These are phyloP conservation scores for Vaccinium macrocarpon DNA, from an alignment of 148 eudicot species.

Conservation along the genomic window DNA sequence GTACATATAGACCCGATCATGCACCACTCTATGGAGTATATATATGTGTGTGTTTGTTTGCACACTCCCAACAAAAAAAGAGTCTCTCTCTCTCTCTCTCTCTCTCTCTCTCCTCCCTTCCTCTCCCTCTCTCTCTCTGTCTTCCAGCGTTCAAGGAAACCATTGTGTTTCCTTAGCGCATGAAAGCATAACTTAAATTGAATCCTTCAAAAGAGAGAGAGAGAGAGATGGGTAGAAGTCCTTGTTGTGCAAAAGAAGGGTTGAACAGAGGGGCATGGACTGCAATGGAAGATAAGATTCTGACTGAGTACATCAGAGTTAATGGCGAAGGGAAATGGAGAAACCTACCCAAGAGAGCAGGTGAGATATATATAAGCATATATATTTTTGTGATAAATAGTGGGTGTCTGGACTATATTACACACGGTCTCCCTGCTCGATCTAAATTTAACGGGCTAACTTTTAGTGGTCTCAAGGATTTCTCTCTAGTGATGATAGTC, in stretches of 20 bases:
- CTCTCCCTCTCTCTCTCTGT: neutral
- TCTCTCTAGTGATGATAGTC: neutral
- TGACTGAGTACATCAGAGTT: slow-evolving; percentile 6
- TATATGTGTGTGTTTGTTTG: neutral
- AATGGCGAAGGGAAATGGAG: slow-evolving; percentile 22
- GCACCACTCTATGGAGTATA: neutral
- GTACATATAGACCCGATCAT: neutral
- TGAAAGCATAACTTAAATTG: neutral
- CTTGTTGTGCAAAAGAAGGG: slow-evolving; percentile 15
- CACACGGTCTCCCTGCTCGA: no score
- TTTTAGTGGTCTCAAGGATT: neutral
- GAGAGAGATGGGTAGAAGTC: slow-evolving; percentile 17
- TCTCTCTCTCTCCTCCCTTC: neutral
- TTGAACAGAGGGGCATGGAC: slow-evolving; percentile 22
- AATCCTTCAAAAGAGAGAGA: neutral
- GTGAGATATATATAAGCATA: neutral
- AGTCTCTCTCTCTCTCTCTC: slow-evolving; percentile 2
- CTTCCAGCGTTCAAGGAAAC: slow-evolving; percentile 4
- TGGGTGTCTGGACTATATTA: no score
- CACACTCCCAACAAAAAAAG: neutral
- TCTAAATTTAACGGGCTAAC: neutral
- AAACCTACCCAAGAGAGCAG: slow-evolving; percentile 20
- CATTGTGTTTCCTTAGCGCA: neutral
- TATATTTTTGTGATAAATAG: no score
- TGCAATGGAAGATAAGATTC: slow-evolving; percentile 9